phyloP scores from a whole-genome alignment of 2,329 filamentous ascomycete species.

The Fusarium subglutinans region DNA sequence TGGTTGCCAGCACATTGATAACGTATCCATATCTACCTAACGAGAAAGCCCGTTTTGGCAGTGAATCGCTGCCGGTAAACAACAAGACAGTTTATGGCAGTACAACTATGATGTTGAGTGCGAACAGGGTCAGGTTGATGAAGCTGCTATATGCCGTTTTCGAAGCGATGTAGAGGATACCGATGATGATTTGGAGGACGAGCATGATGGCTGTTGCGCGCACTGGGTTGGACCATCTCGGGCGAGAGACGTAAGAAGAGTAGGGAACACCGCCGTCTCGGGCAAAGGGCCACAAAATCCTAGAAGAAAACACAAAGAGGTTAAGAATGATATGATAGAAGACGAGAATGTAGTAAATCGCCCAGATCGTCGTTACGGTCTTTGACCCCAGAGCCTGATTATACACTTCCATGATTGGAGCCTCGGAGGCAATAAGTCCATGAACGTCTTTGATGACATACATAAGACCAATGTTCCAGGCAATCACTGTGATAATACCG shows the following conservation, averaged over 20 bases:
- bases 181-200: background rate
- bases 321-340: background rate
- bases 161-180: background rate
- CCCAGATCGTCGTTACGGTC: background rate
- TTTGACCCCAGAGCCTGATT: background rate
- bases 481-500: background rate
- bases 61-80: background rate
- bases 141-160: background rate
- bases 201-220: background rate
- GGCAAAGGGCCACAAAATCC: background rate
- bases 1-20: background rate
- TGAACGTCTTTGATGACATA: background rate
- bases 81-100: background rate
- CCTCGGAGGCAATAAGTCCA: background rate
- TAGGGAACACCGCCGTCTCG: background rate
- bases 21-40: background rate
- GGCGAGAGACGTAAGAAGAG: accelerated
- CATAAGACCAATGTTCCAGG: background rate
- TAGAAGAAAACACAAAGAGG: background rate
- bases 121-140: background rate
- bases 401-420: background rate
- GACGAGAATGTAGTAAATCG: background rate
- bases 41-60: background rate
- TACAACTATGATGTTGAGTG: background rate
- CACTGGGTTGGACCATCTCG: background rate